Evolutionary conservation across 106 monocot genomes (phyloP), one percentile per base, ranked within the genome.

Genomic region (Allium cepa): DNA sequence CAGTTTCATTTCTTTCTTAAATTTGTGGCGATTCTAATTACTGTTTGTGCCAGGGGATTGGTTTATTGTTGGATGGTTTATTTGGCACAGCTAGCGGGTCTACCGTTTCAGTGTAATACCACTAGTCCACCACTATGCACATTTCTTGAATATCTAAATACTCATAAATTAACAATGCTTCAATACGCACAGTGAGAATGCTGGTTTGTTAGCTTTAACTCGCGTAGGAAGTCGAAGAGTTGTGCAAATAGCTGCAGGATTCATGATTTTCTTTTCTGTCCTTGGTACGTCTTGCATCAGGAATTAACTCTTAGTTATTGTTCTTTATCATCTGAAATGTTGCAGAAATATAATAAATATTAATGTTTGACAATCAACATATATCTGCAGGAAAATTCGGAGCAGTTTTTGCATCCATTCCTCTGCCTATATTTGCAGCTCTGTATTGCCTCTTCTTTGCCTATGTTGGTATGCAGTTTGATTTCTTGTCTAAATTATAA

Each of bases 231-330:
- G 97, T 79, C 75, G 97, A 64, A 84, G 92, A 59, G 92, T 97
- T 46, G 97, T 92, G 49, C 92, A 97, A 73, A 92, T 97, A 78
- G 83, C 92, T 68, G 97, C 97, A 16, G 92, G 92, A 9, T 97
- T 92, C 79, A 97, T 97, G 97, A 89, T 97, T 63, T 97, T 97
- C 89, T 97, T 97, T 69, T 97, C 97, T 12, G 79, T 97, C 72
- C 82, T 97, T 17, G 97, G 97, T 97, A 69, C 13, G 52, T 52
- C 5, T 36, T 36, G 36, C 36, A n/a, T 64, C 28, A 64, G 4
- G 3, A 64, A 18, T 49, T 17, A 63, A 63, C 47, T 13, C 14
- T 12, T 45, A 45, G 26, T 13, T 62, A 62, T 5, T 36, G 36
- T 36, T 36, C 36, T 36, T 36, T 0, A 36, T 36, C 36, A 55